These are phyloP conservation scores for Oryza coarctata DNA, from an alignment of 176 grass and related monocot species.

Conservation along the genomic window DNA sequence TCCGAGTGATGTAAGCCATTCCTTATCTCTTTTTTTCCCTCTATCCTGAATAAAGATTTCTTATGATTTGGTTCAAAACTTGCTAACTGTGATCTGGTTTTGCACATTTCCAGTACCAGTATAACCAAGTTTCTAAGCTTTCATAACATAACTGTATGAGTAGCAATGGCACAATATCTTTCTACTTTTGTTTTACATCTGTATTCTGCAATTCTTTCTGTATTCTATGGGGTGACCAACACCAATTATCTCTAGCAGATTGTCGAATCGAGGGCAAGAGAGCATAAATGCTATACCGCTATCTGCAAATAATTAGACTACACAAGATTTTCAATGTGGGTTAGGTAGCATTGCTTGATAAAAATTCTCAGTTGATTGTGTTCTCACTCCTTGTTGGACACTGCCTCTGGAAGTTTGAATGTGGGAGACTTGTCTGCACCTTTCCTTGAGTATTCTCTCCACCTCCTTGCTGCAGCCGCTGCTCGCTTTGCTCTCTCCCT, in stretches of 20 bases:
- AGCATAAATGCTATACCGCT: conserved; percentile 40
- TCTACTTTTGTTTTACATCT: conserved; percentile 38
- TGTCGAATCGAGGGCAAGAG: background rate
- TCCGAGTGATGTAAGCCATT: background rate
- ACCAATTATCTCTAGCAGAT: conserved; percentile 23
- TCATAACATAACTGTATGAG: background rate
- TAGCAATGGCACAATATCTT: conserved; percentile 1
- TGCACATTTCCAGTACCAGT: background rate
- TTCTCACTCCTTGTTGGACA: conserved; percentile 60
- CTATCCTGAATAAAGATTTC: background rate
- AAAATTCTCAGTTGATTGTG: background rate
- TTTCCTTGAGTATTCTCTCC: conserved; percentile 98
- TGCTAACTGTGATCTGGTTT: background rate
- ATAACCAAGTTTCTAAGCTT: background rate
- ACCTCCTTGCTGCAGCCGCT: conserved; percentile 78
- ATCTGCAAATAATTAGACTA: conserved; percentile 46
- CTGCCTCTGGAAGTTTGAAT: conserved; percentile 84
- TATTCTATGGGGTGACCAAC: conserved; percentile 24
- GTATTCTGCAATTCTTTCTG: background rate
- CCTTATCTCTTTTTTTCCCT: background rate
- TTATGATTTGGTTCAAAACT: background rate
- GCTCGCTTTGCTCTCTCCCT: conserved; percentile 82
- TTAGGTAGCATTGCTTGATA: conserved; percentile 30
- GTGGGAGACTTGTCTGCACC: conserved; percentile 65
- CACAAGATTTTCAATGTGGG: conserved; percentile 30